Conservation (phyloP, 1,139 yeast species). For the Zygoascus sp. region DNA sequence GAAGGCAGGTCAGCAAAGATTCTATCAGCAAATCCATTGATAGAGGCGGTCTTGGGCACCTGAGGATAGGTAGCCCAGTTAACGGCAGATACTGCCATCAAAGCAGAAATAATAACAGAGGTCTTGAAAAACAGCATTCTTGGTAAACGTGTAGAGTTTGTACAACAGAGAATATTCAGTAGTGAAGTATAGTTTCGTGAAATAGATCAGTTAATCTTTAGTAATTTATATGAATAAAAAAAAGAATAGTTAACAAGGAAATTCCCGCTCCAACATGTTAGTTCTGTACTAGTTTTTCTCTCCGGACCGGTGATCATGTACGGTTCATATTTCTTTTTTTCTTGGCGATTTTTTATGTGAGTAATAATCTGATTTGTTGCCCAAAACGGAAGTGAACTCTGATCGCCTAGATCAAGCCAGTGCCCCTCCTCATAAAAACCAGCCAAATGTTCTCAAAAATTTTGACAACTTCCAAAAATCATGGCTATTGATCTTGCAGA, state of each 20-base stretch:
- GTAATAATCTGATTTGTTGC: neutral
- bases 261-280: no score
- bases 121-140: neutral
- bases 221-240: no score
- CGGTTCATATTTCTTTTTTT: neutral
- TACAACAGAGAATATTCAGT: no score
- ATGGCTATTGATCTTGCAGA: slow-evolving; percentile 31
- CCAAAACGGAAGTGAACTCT: neutral
- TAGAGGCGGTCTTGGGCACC: slow-evolving; percentile 47
- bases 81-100: slow-evolving; percentile 9
- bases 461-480: neutral
- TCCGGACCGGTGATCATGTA: no score
- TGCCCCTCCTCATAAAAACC: neutral
- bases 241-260: no score
- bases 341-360: neutral
- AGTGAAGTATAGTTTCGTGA: no score
- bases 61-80: slow-evolving; percentile 44
- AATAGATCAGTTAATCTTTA: no score
- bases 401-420: neutral
- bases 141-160: no score
- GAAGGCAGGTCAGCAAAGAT: slow-evolving; percentile 40
- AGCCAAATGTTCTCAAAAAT: neutral
- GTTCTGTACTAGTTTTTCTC: no score
- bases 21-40: slow-evolving; percentile 52
- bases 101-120: neutral